phyloP scores from a whole-genome alignment of 2,329 filamentous ascomycete genomes.

The Elsinoe necatrix region DNA sequence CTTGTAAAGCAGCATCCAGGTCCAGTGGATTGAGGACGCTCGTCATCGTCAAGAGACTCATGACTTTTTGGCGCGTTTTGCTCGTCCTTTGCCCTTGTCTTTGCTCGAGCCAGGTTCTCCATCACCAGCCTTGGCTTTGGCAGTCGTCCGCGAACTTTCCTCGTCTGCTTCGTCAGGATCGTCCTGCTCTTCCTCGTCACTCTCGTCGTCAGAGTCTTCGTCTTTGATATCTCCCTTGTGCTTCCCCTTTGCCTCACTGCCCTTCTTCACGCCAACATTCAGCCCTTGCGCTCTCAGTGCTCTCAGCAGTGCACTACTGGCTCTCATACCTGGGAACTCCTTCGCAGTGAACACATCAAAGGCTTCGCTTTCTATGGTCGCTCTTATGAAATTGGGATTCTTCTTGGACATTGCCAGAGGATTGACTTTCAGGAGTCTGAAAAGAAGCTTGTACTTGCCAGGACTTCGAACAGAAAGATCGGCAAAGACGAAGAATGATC shows the following conservation, averaged over 20 bases:
- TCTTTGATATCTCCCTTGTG: constrained; percentile 32
- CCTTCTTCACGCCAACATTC: constrained; percentile 79
- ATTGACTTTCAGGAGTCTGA: constrained; percentile 65
- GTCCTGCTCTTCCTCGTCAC: constrained; percentile 35
- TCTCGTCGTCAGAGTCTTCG: constrained; percentile 31
- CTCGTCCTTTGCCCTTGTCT: constrained; percentile 12
- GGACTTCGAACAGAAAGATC: constrained; percentile 73
- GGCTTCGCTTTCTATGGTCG: constrained; percentile 54
- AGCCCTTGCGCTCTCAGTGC: constrained; percentile 70
- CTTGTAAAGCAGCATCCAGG: neutral
- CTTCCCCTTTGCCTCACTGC: constrained; percentile 50
- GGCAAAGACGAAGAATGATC: constrained; percentile 79
- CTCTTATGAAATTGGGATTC: constrained; percentile 41
- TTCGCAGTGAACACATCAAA: constrained; percentile 78
- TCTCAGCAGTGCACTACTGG: constrained; percentile 66
- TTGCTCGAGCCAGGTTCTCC: constrained; percentile 9
- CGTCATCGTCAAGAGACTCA: neutral
- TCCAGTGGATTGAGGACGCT: neutral
- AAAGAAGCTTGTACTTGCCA: constrained; percentile 65
- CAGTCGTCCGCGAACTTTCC: constrained; percentile 43
- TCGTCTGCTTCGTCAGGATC: constrained; percentile 31
- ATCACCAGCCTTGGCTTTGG: constrained; percentile 13
- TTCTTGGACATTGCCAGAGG: constrained; percentile 50
- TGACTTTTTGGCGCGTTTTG: constrained; percentile 13
- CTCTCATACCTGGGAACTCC: constrained; percentile 76